A percentile compares a stretch with the other conserved stretches of the same genome.
These are phyloP conservation scores for Microcyclosporella mali DNA, from an alignment of 2,329 filamentous ascomycete species.

Conservation along the genomic window DNA sequence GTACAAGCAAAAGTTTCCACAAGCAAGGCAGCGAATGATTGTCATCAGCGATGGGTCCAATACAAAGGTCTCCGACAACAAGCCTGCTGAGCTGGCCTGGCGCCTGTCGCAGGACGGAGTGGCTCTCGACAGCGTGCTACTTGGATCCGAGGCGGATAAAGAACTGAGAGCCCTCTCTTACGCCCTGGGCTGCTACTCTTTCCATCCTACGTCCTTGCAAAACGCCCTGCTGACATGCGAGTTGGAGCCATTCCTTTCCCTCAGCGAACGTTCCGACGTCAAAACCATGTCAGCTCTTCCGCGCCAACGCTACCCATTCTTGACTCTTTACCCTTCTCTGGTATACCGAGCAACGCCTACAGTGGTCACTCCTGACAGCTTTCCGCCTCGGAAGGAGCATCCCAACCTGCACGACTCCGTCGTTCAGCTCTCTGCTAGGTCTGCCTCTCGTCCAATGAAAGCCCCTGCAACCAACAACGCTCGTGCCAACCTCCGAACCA, in stretches of 20 bases:
- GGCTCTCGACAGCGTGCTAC: slow-evolving; percentile 32
- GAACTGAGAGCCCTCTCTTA: slow-evolving; percentile 29
- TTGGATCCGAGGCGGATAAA: slow-evolving; percentile 27
- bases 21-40: slow-evolving; percentile 34
- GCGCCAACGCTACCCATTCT: not conserved
- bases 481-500: slow-evolving; percentile 23
- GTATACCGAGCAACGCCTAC: slow-evolving; percentile 14
- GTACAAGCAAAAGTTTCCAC: slow-evolving; percentile 28
- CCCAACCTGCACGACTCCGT: slow-evolving; percentile 30
- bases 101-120: slow-evolving; percentile 24
- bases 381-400: slow-evolving; percentile 31
- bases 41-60: slow-evolving; percentile 35
- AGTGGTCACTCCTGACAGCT: slow-evolving; percentile 25
- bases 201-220: slow-evolving; percentile 31
- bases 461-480: slow-evolving; percentile 1
- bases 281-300: slow-evolving; percentile 5
- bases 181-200: slow-evolving; percentile 33
- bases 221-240: slow-evolving; percentile 35
- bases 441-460: not conserved
- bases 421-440: slow-evolving; percentile 19
- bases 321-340: slow-evolving; percentile 12
- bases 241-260: slow-evolving; percentile 34
- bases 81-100: slow-evolving; percentile 21
- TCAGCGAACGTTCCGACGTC: slow-evolving; percentile 30
- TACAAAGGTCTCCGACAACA: slow-evolving; percentile 27